Base-by-base conservation (phyloP, 148 eudicot genomes). In the Cornus suecica region DNA sequence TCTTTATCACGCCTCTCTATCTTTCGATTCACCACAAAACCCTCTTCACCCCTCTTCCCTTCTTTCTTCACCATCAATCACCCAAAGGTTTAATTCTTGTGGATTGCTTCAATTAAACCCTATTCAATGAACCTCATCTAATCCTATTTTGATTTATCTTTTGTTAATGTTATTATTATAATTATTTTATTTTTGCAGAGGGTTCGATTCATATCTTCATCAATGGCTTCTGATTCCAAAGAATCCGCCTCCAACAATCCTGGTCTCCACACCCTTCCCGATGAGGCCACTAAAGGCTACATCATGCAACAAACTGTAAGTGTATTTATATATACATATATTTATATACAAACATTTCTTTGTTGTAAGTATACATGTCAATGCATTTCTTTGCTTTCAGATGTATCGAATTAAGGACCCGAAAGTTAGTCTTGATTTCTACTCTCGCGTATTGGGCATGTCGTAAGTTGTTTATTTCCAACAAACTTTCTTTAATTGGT, bases 351-450 rank as follows among this genome's bases (percentile, higher is more conserved):
- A 7, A 9, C 11, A 0, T 25, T 41, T 10, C 11, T 68, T 54
- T 48, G 52, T 69, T 28, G 9, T 68, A 23, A 45, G 68, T 15
- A 62, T 71, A 62, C 71, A 22, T 52, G 2, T 18, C 52, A 14
- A 22, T 72, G n/a, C 30, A 68, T 73, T 27, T 72, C 67, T 83
- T 28, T 42, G 48, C 2, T 71, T 82, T 77, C 91, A 94, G 99
- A 94, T 92, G 97, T 88, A 83, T 83, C 91, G 97, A 41, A 86
- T 94, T 75, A 94, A 94, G 87, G 99, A 94, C 69, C 99, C 99
- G 0, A 92, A 92, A 89, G 87, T 84, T 76, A 94, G 96, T 76
- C 83, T 94, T 76, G 95, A 92, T 60, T 94, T 92, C 84, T 94
- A 94, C 77, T 89, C 99, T 73, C 87, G 93, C 28, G 85, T 94